Evolutionary conservation across 2,329 filamentous ascomycete species (phyloP), one percentile per base, ranked within the genome.

Genomic region (Fusarium marasasianum): DNA sequence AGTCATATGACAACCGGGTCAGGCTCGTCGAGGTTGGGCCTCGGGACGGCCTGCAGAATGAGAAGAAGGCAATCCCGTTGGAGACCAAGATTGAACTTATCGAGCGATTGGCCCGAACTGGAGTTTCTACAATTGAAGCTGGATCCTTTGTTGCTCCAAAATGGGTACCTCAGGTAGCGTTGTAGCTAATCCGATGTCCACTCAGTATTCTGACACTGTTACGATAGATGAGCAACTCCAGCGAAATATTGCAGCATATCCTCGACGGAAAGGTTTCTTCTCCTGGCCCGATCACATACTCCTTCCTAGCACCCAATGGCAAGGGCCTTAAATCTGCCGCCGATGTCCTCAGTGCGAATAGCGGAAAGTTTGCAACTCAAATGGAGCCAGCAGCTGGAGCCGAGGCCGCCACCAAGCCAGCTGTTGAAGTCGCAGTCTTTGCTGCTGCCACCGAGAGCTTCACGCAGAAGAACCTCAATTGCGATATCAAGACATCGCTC

Each of bases 11-110:
- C 79, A 87, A 84, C 78, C 81, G 78, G 67, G 87, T 91, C 69
- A 88, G 86, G 82, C 91, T 97, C 44, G 91, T 96, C 71, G 94
- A 97, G 84, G 94, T 97, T 71, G 94, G 93, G 14, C 94, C 94
- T 40, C 88, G 94, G 74, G 94, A 97, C 84, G 94, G 94, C n/a
- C 84, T 97, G 60, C 94, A 97, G 81, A 97, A 96, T 80, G 93
- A 96, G 84, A 93, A 93, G 83, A 89, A 86, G 72, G 86, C 86
- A 35, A 92, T 97, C 72, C 86, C 93, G 0, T 85, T 94, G 17
- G 86, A 87, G 12, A 94, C 91, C 6, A 97, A 97, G 82, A 88
- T 96, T 63, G 90, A 95, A 75, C 83, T 97, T 60, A 93, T 97
- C 44, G 87, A 91, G 75, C 86, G 89, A 69, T 84, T 97, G 70